Percentiles rank a stretch among this genome's conserved stretches.
These are phyloP conservation scores for Malassezia caprae DNA, from an alignment of 1,284 basidiomycete genomes.

Conservation along the genomic window DNA sequence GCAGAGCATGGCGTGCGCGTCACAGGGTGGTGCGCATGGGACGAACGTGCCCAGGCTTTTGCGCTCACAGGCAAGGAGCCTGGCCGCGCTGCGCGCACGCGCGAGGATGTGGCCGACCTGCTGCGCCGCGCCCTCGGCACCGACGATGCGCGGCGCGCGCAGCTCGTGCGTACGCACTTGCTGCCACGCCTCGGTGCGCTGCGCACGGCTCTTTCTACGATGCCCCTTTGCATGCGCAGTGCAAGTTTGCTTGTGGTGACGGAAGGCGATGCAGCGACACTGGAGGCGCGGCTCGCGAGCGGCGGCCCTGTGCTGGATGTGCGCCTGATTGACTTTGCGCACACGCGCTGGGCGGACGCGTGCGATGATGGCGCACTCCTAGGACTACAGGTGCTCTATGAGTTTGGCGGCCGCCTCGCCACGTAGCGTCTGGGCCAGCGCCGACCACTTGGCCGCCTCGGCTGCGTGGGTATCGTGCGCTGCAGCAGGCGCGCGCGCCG, in stretches of 20 bases:
- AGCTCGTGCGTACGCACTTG: not conserved
- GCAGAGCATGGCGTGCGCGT: constrained; percentile 10
- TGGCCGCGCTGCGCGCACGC: constrained; percentile 6
- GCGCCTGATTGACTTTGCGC: constrained; percentile 17
- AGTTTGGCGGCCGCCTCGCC: not conserved
- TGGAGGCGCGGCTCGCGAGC: not conserved
- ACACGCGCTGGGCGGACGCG: constrained; percentile 9
- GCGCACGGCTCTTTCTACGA: not conserved
- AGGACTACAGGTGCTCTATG: constrained; percentile 10
- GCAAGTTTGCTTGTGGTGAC: constrained; percentile 11
- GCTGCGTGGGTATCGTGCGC: constrained; percentile 3
- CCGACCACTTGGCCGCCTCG: constrained; percentile 7
- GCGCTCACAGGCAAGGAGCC: constrained; percentile 9
- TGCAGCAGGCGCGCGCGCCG: not conserved
- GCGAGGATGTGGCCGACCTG: constrained; percentile 1
- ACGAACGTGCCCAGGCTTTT: not conserved
- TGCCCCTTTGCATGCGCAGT: constrained; percentile 6
- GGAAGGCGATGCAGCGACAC: constrained; percentile 4
- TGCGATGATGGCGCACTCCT: not conserved
- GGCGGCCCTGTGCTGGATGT: not conserved
- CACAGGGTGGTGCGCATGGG: constrained; percentile 8
- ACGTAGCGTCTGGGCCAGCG: not conserved
- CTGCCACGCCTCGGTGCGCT: constrained; percentile 1
- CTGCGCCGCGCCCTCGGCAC: not conserved
- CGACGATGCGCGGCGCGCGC: not conserved